Percentiles rank a stretch among this genome's conserved stretches.
Evolutionary conservation across 78 protist species (phyloP).

Genomic region (Protostelium mycophagum): DNA sequence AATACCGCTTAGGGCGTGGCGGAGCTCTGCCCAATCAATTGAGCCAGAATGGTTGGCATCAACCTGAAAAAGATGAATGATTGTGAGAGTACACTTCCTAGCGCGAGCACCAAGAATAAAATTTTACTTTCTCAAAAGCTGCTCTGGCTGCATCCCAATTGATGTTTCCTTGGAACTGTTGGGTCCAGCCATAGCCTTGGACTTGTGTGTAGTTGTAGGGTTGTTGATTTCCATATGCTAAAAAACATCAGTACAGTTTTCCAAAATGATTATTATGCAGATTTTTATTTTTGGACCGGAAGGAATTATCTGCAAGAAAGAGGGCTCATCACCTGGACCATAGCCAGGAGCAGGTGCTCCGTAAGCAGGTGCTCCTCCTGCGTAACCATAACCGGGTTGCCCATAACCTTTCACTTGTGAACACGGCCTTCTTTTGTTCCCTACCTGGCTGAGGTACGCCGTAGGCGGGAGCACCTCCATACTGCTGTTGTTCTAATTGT

Average conservation of each 20-base stretch:
- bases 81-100: neutral
- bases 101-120: too few relatives aligned
- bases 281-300: too few relatives aligned
- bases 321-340: neutral
- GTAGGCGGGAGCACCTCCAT: neutral
- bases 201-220: neutral
- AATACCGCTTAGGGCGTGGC: neutral
- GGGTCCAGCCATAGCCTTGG: neutral
- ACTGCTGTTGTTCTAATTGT: neutral
- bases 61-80: neutral
- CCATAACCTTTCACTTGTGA: neutral
- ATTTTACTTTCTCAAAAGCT: neutral
- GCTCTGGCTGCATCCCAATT: neutral
- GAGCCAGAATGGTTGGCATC: neutral
- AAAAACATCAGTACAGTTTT: neutral
- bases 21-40: neutral
- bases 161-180: neutral
- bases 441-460: neutral
- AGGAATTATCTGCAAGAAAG: too few relatives aligned
- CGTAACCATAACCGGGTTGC: neutral
- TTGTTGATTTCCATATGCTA: neutral
- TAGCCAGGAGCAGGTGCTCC: neutral
- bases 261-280: neutral
- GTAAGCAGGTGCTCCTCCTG: neutral
- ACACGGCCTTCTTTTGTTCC: neutral